Base-by-base conservation (phyloP, 192 early-diverging fungal species). In the Phlyctochytrium planicorne region DNA sequence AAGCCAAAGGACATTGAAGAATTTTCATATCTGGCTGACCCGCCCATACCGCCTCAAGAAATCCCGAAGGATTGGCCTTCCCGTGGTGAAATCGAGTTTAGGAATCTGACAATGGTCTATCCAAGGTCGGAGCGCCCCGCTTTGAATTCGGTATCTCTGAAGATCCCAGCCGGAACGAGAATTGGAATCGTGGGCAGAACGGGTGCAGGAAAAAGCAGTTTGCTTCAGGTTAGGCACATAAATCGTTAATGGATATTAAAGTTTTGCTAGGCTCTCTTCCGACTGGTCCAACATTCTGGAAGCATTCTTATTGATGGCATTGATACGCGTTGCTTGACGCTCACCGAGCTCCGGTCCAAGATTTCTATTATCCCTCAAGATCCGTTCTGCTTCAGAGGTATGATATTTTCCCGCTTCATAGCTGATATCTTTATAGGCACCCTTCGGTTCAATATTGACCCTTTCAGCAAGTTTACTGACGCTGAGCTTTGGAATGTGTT, bases 181-280 rank as follows among this genome's bases (percentile, higher is more conserved):
- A 79, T 94, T 66, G 94, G 89, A 17, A 83, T 96, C 23, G 90
- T 96, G 30, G 94, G 94, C 29, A 80, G 94, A 3, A 93, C 93
- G 2, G 93, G 93, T 4, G 90, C 91, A 25, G 90, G 90, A 2
- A 92, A 91, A 40, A 80, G 78, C 3, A 87, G 82, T 65, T 77
- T 92, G 60, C 75, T 93, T 33, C 68, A 80, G 55, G 78, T 52
- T 52, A 23, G 0, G 17, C 0, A 20, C 23, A 0, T 23, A 52
- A 50, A 50, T 50, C n/a, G n/a, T 50, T 50, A 14, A 3, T 71
- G 77, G 0, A 78, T n/a, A 16, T 50, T 50, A n/a, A 50, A 50
- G 47, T n/a, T 50, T 50, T 23, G 23, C 65, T 60, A 68, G 32
- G 67, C 67, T 0, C 25, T 68, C 3, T 81, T 81, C 31, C 74